Percentiles rank a stretch among this genome's conserved stretches.
Evolutionary conservation across 2,329 filamentous ascomycete genomes (phyloP).

Genomic region (Hymenoscyphus occultus): DNA sequence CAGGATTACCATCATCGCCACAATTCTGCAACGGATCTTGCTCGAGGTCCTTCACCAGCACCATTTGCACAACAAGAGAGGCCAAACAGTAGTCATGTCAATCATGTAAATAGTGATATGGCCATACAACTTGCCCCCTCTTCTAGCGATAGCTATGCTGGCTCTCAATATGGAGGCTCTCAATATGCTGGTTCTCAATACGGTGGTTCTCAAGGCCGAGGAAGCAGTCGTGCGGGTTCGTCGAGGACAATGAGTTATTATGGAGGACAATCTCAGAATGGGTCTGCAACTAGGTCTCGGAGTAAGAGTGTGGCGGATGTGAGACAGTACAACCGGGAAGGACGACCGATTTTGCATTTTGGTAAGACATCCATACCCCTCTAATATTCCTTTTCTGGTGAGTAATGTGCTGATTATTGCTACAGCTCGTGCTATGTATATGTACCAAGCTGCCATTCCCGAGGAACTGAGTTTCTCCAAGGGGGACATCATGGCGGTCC

Average conservation of each 20-base stretch:
- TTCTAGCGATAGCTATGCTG: slow-evolving; percentile 53
- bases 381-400: background rate
- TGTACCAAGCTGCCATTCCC: slow-evolving; percentile 90
- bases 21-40: slow-evolving; percentile 44
- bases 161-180: slow-evolving; percentile 47
- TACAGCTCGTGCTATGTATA: slow-evolving; percentile 86
- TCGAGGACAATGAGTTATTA: slow-evolving; percentile 53
- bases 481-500: slow-evolving; percentile 83
- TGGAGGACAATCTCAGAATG: slow-evolving; percentile 41
- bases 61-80: slow-evolving; percentile 42
- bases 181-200: no score
- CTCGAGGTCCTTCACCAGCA: slow-evolving; percentile 46
- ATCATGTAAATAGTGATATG: slow-evolving; percentile 46
- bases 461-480: slow-evolving; percentile 92
- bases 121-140: slow-evolving; percentile 62
- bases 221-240: slow-evolving; percentile 48
- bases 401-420: no score
- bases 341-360: slow-evolving; percentile 85
- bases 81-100: slow-evolving; percentile 47
- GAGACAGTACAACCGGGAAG: slow-evolving; percentile 79
- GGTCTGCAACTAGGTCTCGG: slow-evolving; percentile 46
- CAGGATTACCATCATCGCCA: slow-evolving; percentile 52
- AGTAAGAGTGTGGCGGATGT: slow-evolving; percentile 87
- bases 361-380: slow-evolving; percentile 60
- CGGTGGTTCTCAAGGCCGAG: slow-evolving; percentile 48